Conservation (phyloP, 495 filamentous ascomycete species). For the Rhypophila decipiens region DNA sequence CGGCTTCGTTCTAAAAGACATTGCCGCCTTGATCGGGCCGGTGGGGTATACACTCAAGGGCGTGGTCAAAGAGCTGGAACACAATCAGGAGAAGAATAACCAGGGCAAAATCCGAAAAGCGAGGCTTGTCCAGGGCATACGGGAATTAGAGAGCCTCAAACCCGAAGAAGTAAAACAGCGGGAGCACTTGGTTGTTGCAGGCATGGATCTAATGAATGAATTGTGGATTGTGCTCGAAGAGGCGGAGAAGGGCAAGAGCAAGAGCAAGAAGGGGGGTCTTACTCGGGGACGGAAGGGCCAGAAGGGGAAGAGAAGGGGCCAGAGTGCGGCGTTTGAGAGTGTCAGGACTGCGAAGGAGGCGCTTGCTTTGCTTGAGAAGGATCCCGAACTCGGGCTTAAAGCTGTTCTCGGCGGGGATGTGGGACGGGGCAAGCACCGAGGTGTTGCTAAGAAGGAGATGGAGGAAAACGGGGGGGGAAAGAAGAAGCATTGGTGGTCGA, state of each 20-base stretch:
- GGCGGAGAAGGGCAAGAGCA: constrained; percentile 24
- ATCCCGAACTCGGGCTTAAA: constrained; percentile 6
- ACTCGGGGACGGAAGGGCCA: constrained; percentile 3
- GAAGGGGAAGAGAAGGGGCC: constrained; percentile 20
- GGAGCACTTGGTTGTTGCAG: constrained; percentile 20
- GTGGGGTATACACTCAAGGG: constrained; percentile 63
- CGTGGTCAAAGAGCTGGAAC: constrained; percentile 46
- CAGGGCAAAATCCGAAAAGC: constrained; percentile 40
- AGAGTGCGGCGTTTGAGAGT: constrained; percentile 41
- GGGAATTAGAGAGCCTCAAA: constrained; percentile 27
- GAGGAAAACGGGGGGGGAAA: background rate
- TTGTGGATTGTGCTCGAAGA: constrained; percentile 34
- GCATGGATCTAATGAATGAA: constrained; percentile 38
- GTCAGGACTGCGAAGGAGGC: constrained; percentile 35
- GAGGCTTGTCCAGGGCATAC: constrained; percentile 41
- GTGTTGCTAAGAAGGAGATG: constrained; percentile 7
- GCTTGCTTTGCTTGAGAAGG: constrained; percentile 30
- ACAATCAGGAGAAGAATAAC: constrained; percentile 38
- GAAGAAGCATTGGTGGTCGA: background rate
- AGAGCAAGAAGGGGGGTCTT: constrained; percentile 24
- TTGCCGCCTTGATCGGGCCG: constrained; percentile 57
- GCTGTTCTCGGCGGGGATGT: constrained; percentile 14
- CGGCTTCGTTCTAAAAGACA: constrained; percentile 65
- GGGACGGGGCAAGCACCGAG: constrained; percentile 6
- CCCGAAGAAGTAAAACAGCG: background rate